Evolutionary conservation across 805 yeast genomes (phyloP), one percentile per base, ranked within the genome.

Genomic region (Saturnispora sekii): DNA sequence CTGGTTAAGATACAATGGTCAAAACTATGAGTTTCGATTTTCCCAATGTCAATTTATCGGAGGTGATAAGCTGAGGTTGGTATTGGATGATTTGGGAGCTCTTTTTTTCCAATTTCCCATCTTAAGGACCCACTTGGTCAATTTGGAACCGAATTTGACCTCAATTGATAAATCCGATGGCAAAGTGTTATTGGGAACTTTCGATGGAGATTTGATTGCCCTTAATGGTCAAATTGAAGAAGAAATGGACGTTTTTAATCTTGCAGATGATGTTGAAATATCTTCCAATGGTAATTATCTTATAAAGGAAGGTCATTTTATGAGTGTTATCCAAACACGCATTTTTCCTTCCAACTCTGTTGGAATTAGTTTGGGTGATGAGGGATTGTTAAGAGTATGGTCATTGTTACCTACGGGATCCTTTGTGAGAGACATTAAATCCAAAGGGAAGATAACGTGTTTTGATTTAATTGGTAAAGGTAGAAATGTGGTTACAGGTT

Each of bases 281-380:
- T 34, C 34, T 15, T 14, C 14, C 18, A 33, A 10, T n/a, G 18
- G 28, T 40, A 33, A 33, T 10, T 10, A 31, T 28, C 5, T 32
- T 3, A 40, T 17, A 31, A 15, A 34, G 1, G 16, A 39, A 1
- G 44, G 44, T 1, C 93, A 84, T 61, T 60, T 56, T 26, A 53
- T 65, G 29, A 73, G 75, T 39, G 64, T 83, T 1, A 55, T 67
- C 0, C 61, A 65, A 3, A 53, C 73, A 2, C 37, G 48, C 44
- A 70, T 79, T 44, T 82, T 84, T 56, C 86, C 93, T 0, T 77
- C 85, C 12, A 76, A 77, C 3, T 63, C 72, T 53, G 93, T 81
- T 11, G 54, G 77, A 1, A 53, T 82, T 18, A 72, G 82, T 1
- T 67, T 73, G 5, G 82, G 87, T 1, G 44, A 56, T 17, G 94